A percentile compares a stretch with the other conserved stretches of the same genome.
phyloP scores from a whole-genome alignment of 1,284 basidiomycete species.

The Rhodotorula sp. region DNA sequence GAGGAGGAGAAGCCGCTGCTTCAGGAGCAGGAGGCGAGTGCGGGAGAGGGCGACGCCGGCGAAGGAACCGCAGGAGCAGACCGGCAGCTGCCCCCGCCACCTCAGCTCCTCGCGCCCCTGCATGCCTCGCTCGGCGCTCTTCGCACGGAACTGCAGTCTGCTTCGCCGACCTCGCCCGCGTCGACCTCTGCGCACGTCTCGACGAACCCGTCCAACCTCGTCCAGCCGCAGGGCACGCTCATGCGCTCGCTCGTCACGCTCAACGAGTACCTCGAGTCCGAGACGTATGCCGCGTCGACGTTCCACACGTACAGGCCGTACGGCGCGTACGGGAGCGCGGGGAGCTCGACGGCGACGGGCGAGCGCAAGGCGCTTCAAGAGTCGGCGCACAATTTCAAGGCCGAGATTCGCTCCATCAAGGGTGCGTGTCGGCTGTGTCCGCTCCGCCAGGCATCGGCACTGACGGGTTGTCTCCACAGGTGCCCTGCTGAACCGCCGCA shows the following conservation, averaged over 20 bases:
- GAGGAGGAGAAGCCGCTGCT: conserved; percentile 8
- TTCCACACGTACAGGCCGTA: conserved; percentile 19
- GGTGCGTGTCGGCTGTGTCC: conserved; percentile 10
- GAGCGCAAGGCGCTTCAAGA: conserved; percentile 26
- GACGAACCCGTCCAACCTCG: conserved; percentile 30
- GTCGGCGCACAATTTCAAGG: conserved; percentile 26
- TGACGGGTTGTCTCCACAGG: conserved; percentile 6
- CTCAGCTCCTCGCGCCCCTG: conserved; percentile 10
- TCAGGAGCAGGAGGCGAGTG: not conserved
- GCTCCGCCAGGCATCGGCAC: not conserved
- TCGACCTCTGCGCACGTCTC: not conserved
- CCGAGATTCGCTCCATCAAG: conserved; percentile 32
- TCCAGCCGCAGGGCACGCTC: conserved; percentile 27
- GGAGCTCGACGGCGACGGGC: not conserved
- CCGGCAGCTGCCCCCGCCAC: conserved; percentile 1
- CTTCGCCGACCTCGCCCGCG: not conserved
- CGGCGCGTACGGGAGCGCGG: not conserved
- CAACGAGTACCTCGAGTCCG: conserved; percentile 35
- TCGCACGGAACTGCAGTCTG: not conserved
- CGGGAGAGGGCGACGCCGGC: not conserved
- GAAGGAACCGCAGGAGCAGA: not conserved
- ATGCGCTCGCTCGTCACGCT: conserved; percentile 30
- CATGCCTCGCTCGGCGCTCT: conserved; percentile 13
- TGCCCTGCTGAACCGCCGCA: conserved; percentile 33
- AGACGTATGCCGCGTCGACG: conserved; percentile 19